Percentiles rank a stretch among this genome's conserved stretches.
These are phyloP conservation scores for Penicillium crystallinum DNA, from an alignment of 495 filamentous ascomycete genomes.

Conservation along the genomic window DNA sequence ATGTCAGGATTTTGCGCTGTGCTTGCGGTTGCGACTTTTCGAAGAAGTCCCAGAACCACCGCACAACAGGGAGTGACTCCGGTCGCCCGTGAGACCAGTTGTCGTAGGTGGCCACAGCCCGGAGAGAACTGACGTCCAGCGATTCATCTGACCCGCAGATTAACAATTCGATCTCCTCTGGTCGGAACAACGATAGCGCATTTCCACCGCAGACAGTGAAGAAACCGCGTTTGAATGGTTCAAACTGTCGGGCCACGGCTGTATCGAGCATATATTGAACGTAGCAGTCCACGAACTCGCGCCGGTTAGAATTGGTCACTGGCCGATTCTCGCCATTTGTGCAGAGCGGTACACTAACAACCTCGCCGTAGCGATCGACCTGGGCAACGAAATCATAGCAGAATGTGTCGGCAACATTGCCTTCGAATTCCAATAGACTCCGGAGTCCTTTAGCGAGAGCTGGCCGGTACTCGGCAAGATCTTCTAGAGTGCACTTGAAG, in stretches of 20 bases:
- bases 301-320: constrained; percentile 80
- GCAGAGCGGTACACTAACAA: constrained; percentile 62
- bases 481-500: constrained; percentile 72
- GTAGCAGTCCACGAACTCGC: constrained; percentile 86
- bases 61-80: constrained; percentile 60
- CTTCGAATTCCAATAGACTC: constrained; percentile 75
- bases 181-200: constrained; percentile 82
- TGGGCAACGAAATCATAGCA: constrained; percentile 80
- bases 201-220: constrained; percentile 91
- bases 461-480: constrained; percentile 81
- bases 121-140: constrained; percentile 71
- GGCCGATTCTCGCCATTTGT: constrained; percentile 65
- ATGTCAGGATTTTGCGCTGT: constrained; percentile 75
- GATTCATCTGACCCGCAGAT: constrained; percentile 83
- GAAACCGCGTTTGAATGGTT: constrained; percentile 93
- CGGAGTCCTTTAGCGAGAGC: constrained; percentile 70
- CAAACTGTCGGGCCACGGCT: constrained; percentile 76
- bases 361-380: constrained; percentile 70
- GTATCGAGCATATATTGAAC: constrained; percentile 77
- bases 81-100: constrained; percentile 55
- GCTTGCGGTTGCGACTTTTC: constrained; percentile 55
- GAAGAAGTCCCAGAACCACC: constrained; percentile 90
- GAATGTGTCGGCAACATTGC: constrained; percentile 77
- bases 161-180: constrained; percentile 89
- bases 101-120: constrained; percentile 76